Evolutionary conservation across 129 eudicot species (phyloP), one percentile per base, ranked within the genome.

Genomic region (Tanacetum coccineum): DNA sequence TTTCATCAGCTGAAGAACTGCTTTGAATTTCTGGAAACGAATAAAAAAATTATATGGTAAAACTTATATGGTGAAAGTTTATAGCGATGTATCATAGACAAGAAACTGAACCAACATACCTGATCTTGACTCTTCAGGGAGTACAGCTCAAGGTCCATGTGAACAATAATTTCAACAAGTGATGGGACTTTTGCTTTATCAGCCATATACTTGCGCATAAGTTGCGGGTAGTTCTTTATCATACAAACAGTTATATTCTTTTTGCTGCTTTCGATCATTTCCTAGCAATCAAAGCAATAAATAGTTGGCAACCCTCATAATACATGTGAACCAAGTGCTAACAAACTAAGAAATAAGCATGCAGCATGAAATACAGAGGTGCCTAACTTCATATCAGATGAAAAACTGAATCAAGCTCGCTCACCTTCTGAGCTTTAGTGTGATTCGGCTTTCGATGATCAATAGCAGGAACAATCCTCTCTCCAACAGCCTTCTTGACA

Each of bases 91-190:
- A 21, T 15, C 25, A 50, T 30, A 70, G 49, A 28, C 54, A 30
- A 40, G 22, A 68, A 25, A 10, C 46, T 49, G 21, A 39, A 59
- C 61, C 36, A 13, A 46, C 51, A 39, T 39, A 94, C 99, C 97
- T 94, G 90, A 70, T 94, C 99, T 61, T 94, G 95, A 64, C 99
- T 84, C 78, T 94, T 87, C 57, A 94, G 78, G 70, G 97, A 94
- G 81, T 94, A 94, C 58, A 94, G 93, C 73, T 94, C 94, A 50
- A 94, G 93, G 62, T 94, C 80, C 90, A 87, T 89, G 77, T 87
- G 74, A 59, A 70, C 49, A 55, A 89, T 78, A 62, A 89, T 81
- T 70, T 89, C 97, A 63, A 94, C 76, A 13, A 94, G 83, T 9
- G 89, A 75, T 6, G 97, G 88, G 19, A 90, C 87, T 86, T 94